Evolutionary conservation across 2,329 filamentous ascomycete species (phyloP).

Genomic region (Cladosporium sp.): DNA sequence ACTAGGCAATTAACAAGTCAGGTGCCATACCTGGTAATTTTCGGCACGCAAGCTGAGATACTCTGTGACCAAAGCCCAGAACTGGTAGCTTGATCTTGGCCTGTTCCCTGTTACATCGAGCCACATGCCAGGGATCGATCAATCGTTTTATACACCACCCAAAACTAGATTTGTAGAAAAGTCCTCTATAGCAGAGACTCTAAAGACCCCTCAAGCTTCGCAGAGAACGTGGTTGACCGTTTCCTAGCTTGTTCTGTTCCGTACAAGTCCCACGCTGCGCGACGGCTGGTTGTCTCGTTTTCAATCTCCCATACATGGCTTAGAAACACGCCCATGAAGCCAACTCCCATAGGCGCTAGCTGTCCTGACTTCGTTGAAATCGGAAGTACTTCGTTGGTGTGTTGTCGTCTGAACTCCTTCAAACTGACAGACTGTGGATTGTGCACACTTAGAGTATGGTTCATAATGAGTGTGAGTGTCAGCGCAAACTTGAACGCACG

Average conservation of each 20-base stretch:
- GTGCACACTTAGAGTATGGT: background rate
- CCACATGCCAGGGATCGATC: too few species aligned
- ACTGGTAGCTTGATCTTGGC: too few species aligned
- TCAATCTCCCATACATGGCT: background rate
- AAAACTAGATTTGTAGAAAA: too few species aligned
- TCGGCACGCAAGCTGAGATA: too few species aligned
- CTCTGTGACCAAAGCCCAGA: too few species aligned
- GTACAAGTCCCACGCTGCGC: background rate
- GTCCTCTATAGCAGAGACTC: background rate
- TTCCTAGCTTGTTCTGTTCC: background rate
- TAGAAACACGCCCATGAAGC: background rate
- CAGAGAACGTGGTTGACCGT: background rate
- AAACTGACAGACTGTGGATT: background rate
- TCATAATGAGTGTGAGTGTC: background rate
- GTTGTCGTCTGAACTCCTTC: background rate
- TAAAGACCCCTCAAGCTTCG: background rate
- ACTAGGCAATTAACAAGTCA: too few species aligned
- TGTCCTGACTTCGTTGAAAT: background rate
- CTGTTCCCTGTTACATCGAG: too few species aligned
- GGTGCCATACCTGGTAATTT: too few species aligned
- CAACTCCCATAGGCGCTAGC: background rate
- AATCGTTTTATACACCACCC: too few species aligned
- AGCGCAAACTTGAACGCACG: background rate
- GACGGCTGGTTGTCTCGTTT: background rate
- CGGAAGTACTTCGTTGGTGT: background rate